Conservation (phyloP, 2,329 filamentous ascomycete species). For the Aspergillus sp. region DNA sequence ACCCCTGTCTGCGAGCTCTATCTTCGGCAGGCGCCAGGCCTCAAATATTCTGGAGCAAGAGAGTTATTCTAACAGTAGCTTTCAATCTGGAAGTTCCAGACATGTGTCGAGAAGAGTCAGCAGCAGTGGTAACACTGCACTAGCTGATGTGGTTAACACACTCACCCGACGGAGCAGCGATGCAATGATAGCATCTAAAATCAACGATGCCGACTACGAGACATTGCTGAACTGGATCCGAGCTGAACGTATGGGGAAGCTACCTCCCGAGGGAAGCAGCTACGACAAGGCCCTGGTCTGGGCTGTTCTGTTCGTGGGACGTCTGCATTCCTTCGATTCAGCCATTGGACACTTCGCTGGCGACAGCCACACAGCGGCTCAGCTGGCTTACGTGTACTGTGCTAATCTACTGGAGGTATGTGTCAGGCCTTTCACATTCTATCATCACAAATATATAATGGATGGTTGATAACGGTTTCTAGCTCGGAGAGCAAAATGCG, state of each 20-base stretch:
- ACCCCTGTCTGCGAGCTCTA: constrained; percentile 4
- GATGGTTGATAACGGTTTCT: background rate
- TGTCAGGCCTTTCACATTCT: background rate
- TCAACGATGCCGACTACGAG: constrained; percentile 14
- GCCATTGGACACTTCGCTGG: constrained; percentile 39
- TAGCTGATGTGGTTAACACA: constrained; percentile 15
- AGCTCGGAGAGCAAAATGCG: constrained; percentile 52
- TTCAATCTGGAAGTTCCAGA: background rate
- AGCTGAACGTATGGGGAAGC: constrained; percentile 39
- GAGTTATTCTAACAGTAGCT: constrained; percentile 4
- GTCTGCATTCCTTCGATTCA: constrained; percentile 39
- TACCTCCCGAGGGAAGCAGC: constrained; percentile 43
- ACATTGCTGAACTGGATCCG: constrained; percentile 39
- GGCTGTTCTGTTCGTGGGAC: constrained; percentile 42
- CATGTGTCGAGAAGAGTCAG: background rate
- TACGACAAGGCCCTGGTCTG: constrained; percentile 45
- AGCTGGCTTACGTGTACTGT: constrained; percentile 53
- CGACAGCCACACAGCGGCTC: constrained; percentile 44
- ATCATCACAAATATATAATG: no score
- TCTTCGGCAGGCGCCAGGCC: constrained; percentile 2
- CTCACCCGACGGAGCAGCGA: constrained; percentile 9
- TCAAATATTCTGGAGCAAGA: constrained; percentile 11
- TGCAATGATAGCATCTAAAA: constrained; percentile 7
- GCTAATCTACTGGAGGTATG: constrained; percentile 51
- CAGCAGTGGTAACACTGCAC: constrained; percentile 1